Base-by-base conservation (phyloP, 208 protist genomes). In the Leishmania braziliensis region DNA sequence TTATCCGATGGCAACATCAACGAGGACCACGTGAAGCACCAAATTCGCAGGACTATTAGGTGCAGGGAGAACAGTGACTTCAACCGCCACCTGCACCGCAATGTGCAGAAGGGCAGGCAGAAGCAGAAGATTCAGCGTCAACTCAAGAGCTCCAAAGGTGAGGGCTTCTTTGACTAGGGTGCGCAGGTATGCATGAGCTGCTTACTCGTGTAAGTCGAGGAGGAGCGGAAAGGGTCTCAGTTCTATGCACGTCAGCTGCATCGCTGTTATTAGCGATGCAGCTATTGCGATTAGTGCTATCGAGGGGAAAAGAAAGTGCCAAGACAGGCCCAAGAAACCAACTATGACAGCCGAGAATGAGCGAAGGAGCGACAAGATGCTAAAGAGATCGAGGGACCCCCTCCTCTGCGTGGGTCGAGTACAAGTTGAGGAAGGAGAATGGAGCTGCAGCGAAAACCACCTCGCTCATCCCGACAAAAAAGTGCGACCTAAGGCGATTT, bases 51-150 rank as follows among this genome's bases (percentile, higher is more conserved):
- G 54, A 82, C 84, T 58, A 84, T 95, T 81, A 86, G 88, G 5
- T 83, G 85, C 51, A 84, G 83, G 36, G 89, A 94, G 70, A 95
- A 95, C 86, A 85, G 83, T 29, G 87, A 95, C 33, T 97, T 97
- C 68, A 91, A 97, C 75, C 71, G 80, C 18, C 69, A 88, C n/a
- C 84, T 97, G n/a, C 90, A 95, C 81, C 89, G 94, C 62, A 97
- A 97, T 77, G 83, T 91, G n/a, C 92, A 95, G 79, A 97, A 97
- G 83, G 94, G 94, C 39, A 88, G 92, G 6, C 86, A 93, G 54
- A 97, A 97, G 90, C 86, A 90, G 80, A 91, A 89, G 77, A 95
- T 97, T 65, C 84, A 90, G 51, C 88, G 88, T 0, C 88, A 97
- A 87, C 66, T 97, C 12, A 97, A 97, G 85, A 89, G 86, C 69